These are phyloP conservation scores for Leucaena leucocephala DNA, from an alignment of 306 rosid species.

Conservation along the genomic window DNA sequence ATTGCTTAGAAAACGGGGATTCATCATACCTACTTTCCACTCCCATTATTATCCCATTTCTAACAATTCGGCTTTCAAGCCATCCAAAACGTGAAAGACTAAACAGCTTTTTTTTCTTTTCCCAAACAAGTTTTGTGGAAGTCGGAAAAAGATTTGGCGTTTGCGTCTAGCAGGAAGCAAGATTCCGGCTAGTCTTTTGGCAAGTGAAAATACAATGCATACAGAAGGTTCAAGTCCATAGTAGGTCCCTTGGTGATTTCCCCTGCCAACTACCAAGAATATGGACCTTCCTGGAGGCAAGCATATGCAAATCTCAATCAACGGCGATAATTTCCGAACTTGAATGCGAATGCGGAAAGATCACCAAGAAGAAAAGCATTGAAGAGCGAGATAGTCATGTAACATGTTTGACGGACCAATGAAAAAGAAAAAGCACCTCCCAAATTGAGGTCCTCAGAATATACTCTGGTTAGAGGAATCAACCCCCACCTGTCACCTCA, in stretches of 20 bases:
- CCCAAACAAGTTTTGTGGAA: neutral
- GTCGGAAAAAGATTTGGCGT: neutral
- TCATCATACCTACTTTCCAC: neutral
- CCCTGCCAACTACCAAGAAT: slow-evolving; percentile 9
- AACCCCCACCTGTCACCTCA: slow-evolving; percentile 33
- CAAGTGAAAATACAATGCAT: slow-evolving; percentile 28
- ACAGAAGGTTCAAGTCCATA: slow-evolving; percentile 24
- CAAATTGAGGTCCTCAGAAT: slow-evolving; percentile 13
- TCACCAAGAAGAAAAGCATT: slow-evolving; percentile 23
- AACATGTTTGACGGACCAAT: neutral
- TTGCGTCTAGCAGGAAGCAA: neutral
- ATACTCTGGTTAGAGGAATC: neutral
- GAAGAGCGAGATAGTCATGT: neutral
- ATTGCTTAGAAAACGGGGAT: neutral
- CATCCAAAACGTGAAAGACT: neutral
- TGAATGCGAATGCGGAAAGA: neutral
- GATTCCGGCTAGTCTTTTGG: slow-evolving; percentile 1
- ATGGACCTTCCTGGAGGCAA: slow-evolving; percentile 9
- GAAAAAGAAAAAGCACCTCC: neutral
- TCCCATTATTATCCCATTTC: neutral
- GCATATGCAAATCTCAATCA: slow-evolving; percentile 16
- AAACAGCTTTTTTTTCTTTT: neutral
- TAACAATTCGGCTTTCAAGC: neutral
- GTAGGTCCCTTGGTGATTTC: slow-evolving; percentile 44
- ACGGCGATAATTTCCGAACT: neutral